These are phyloP conservation scores for Pholiota adiposa DNA, from an alignment of 1,284 basidiomycete genomes.

Conservation along the genomic window DNA sequence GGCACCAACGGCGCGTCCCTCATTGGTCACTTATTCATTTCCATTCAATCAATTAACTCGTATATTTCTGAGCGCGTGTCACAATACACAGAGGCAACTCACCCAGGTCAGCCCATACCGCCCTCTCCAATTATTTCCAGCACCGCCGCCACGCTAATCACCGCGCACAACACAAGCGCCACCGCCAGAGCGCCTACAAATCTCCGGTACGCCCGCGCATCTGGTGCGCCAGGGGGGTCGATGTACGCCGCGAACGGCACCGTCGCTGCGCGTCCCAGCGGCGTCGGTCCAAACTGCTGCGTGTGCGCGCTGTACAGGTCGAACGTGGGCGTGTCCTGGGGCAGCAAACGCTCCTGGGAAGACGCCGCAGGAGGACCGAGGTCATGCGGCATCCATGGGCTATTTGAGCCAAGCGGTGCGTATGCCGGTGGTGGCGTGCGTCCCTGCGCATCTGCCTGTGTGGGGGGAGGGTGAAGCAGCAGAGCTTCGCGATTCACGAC, in stretches of 20 bases:
- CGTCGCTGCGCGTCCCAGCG: constrained; percentile 36
- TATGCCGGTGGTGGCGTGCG: constrained; percentile 22
- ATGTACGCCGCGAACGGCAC: constrained; percentile 50
- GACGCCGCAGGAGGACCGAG: background rate
- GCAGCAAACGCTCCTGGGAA: background rate
- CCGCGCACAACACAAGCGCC: constrained; percentile 43
- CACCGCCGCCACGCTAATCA: constrained; percentile 30
- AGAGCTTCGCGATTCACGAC: background rate
- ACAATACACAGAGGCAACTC: background rate
- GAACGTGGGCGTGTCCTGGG: background rate
- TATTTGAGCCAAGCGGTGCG: constrained; percentile 11
- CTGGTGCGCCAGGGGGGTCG: constrained; percentile 50
- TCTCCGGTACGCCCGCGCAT: constrained; percentile 45
- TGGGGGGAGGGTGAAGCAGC: background rate
- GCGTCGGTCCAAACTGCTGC: constrained; percentile 43
- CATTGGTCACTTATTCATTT: constrained; percentile 16
- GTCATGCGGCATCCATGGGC: background rate
- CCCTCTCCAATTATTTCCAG: constrained; percentile 26
- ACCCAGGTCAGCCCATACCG: constrained; percentile 7
- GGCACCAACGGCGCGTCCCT: constrained; percentile 21
- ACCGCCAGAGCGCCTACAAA: constrained; percentile 46
- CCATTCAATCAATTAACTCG: no score
- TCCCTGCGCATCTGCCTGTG: background rate
- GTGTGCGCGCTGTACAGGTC: constrained; percentile 8
- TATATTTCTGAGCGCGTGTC: no score